Base-by-base conservation (phyloP, 768 basidiomycete species). In the Clitopilus passeckerianus region DNA sequence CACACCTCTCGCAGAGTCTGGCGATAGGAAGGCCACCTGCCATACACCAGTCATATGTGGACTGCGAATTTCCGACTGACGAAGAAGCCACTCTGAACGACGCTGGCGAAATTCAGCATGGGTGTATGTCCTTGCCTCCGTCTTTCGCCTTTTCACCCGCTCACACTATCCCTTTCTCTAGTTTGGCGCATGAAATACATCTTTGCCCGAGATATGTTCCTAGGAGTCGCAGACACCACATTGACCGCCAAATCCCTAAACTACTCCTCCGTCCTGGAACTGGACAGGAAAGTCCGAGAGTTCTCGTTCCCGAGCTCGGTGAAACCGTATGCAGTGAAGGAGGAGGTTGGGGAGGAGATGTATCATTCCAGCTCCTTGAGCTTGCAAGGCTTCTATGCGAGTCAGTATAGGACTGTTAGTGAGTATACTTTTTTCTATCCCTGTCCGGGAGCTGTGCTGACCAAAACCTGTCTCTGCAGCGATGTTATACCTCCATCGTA, bases 371-470 rank as follows among this genome's bases (percentile, higher is more conserved):
- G 79, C 55, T 77, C 79, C n/a, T 66, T 80, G 23, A 79, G 80
- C 46, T 67, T 85, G 60, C 74, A 80, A 44, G 82, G 78, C 16
- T 83, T 82, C 61, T 82, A 84, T 67, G 77, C 80, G 3, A 82
- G 81, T 44, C 82, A 85, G 63, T 78, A 81, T 70, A 73, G 83
- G 7, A 82, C 82, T 62, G 82, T 85, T 63, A 81, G 83, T 86
- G 65, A 73, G 80, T 81, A 46, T 10, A 46, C 50, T 34, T 37
- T 18, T 57, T 33, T 10, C 7, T 37, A 15, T 50, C 22, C 18
- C 5, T 7, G 15, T 50, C 12, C n/a, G 4, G 15, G 34, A 27
- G 16, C 15, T 30, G 16, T 43, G 44, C 23, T 43, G 34, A 37
- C 35, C 7, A 9, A n/a, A 54, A 20, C 24, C 16, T 20, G 14